These are phyloP conservation scores for Saitozyma sp. DNA, from an alignment of 768 basidiomycete genomes.

Conservation along the genomic window DNA sequence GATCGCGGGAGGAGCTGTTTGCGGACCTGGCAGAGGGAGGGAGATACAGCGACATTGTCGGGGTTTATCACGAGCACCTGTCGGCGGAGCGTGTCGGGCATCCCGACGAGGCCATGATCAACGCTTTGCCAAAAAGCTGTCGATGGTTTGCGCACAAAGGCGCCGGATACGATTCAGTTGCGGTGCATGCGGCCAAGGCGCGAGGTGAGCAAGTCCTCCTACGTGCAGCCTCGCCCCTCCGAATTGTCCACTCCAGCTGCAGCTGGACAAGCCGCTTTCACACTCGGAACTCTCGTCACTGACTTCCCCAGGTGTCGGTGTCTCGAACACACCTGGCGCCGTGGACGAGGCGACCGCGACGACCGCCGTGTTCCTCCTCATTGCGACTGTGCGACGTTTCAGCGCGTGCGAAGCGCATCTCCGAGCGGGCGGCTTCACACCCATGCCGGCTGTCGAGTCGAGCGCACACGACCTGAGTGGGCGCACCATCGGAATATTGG, in stretches of 20 bases:
- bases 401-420: constrained; percentile 7
- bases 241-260: too few relatives aligned
- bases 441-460: constrained; percentile 6
- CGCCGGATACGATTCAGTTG: constrained; percentile 32
- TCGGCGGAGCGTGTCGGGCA: constrained; percentile 54
- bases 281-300: too few relatives aligned
- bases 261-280: too few relatives aligned
- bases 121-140: constrained; percentile 11
- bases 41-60: constrained; percentile 69
- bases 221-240: neutral
- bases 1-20: constrained; percentile 67
- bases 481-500: constrained; percentile 52
- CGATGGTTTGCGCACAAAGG: constrained; percentile 20
- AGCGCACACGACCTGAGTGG: constrained; percentile 50
- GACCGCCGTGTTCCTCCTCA: constrained; percentile 41
- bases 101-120: constrained; percentile 10
- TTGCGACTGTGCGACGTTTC: constrained; percentile 35
- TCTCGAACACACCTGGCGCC: constrained; percentile 87
- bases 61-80: constrained; percentile 72
- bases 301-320: constrained; percentile 31
- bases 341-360: constrained; percentile 84
- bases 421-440: constrained; percentile 13
- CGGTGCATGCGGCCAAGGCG: constrained; percentile 14
- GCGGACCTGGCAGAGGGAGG: constrained; percentile 59
- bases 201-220: constrained; percentile 8